These are phyloP conservation scores for Neurospora sp. DNA, from an alignment of 495 filamentous ascomycete species.

Conservation along the genomic window DNA sequence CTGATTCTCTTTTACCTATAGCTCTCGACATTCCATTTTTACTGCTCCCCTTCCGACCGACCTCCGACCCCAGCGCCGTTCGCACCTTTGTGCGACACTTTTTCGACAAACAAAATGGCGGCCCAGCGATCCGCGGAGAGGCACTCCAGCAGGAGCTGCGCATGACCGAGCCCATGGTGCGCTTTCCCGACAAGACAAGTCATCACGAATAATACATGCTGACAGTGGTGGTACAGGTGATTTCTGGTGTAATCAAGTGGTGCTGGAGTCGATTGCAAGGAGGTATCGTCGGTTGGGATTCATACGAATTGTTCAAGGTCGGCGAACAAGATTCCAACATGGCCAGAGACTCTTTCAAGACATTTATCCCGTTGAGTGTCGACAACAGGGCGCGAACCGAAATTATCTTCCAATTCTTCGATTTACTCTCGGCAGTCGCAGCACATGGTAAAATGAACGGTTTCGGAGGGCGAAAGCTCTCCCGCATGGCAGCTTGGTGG, in stretches of 20 bases:
- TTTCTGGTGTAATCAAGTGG: slow-evolving; percentile 95
- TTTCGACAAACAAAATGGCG: slow-evolving; percentile 57
- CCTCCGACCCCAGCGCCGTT: slow-evolving; percentile 81
- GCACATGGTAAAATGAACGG: slow-evolving; percentile 88
- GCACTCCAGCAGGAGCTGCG: slow-evolving; percentile 75
- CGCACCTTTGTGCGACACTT: slow-evolving; percentile 89
- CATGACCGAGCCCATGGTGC: slow-evolving; percentile 88
- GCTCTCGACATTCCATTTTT: slow-evolving; percentile 86
- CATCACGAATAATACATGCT: slow-evolving; percentile 2
- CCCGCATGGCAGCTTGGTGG: slow-evolving; percentile 96
- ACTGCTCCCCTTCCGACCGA: slow-evolving; percentile 90
- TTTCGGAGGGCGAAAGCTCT: slow-evolving; percentile 86
- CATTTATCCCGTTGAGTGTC: slow-evolving; percentile 90
- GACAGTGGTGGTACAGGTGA: slow-evolving; percentile 47
- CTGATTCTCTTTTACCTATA: slow-evolving; percentile 33
- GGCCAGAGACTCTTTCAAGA: slow-evolving; percentile 87
- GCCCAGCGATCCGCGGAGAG: slow-evolving; percentile 50
- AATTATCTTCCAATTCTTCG: slow-evolving; percentile 96
- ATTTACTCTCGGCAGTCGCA: slow-evolving; percentile 71
- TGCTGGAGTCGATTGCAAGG: slow-evolving; percentile 92
- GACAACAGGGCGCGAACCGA: slow-evolving; percentile 77
- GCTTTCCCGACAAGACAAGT: slow-evolving; percentile 7
- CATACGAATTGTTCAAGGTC: slow-evolving; percentile 90
- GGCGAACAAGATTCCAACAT: slow-evolving; percentile 91
- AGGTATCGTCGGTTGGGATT: slow-evolving; percentile 93